Evolutionary conservation across 2,329 filamentous ascomycete species (phyloP), one percentile per base, ranked within the genome.

Genomic region (Allantophomopsis cytisporea): DNA sequence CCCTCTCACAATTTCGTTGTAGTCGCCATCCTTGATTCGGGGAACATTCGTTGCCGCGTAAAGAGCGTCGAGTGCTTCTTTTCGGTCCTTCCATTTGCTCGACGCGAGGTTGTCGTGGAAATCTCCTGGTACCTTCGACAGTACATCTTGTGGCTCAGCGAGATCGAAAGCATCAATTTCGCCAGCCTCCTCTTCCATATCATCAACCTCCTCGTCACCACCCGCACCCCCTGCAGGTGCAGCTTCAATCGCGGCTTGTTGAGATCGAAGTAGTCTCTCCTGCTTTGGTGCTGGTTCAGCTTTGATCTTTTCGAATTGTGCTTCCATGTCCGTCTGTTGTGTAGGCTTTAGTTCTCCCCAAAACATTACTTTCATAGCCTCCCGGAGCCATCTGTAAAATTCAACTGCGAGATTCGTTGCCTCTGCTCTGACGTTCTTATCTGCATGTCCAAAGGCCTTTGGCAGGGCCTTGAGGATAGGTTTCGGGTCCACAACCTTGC

Each of bases 281-380:
- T 95, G 91, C 57, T 94, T 95, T 5, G 91, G 86, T 2, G 82
- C 53, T 1, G 83, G 74, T 47, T 96, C 89, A 28, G 84, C 73
- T 58, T 94, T 95, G 55, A 95, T 74, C 51, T 85, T 87, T 53
- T 96, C 91, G 47, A 98, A 98, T 37, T 94, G 73, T 31, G 88
- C 83, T 54, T 98, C 93, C 41, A 98, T 65, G 54, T 98, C 93
- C 45, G 80, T 77, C 59, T 98, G 91, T 56, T 98, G 91, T 1
- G 94, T 89, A 1, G 89, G 83, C 58, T 98, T 98, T 44, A 98
- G 62, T 43, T 98, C 91, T 35, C 73, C 77, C 88, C 91, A 98
- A 58, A 98, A 96, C 61, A 96, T 81, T 31, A 89, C 86, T 58
- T 98, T 98, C 79, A 98, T 95, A 10, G 89, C 89, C 47, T 98